Evolutionary conservation across 2,329 filamentous ascomycete species (phyloP).

Genomic region (Cladosporium cucumerinum): DNA sequence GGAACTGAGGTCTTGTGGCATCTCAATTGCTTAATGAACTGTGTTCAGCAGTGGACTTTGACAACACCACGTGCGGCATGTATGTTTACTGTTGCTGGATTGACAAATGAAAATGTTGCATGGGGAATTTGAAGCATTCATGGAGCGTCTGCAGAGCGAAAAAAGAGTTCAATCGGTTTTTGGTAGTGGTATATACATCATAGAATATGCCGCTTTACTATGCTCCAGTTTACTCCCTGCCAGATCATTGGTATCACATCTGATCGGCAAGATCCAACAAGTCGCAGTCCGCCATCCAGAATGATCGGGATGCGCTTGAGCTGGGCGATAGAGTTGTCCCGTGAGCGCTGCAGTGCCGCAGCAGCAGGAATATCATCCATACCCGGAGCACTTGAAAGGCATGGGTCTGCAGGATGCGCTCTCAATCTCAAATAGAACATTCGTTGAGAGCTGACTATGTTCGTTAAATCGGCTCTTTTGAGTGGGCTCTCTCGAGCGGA

Average conservation of each 20-base stretch:
- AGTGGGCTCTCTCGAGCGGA: not conserved
- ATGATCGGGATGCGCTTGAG: not conserved
- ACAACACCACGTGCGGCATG: too few relatives aligned
- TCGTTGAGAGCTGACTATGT: not conserved
- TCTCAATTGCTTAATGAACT: not conserved
- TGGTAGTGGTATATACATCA: not conserved
- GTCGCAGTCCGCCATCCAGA: not conserved
- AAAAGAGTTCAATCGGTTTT: not conserved
- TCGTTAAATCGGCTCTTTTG: not conserved
- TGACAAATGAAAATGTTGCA: too few relatives aligned
- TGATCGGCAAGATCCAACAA: not conserved
- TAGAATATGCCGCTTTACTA: not conserved
- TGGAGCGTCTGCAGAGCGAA: not conserved
- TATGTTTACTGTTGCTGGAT: too few relatives aligned
- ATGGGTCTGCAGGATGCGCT: not conserved
- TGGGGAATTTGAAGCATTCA: not conserved
- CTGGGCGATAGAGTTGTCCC: not conserved
- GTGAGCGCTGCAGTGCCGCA: not conserved
- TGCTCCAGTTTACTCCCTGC: not conserved
- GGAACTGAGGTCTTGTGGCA: not conserved
- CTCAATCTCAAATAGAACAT: not conserved
- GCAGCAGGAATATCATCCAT: not conserved
- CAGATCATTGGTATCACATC: not conserved
- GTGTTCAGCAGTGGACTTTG: too few relatives aligned
- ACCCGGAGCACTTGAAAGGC: not conserved